Evolutionary conservation across 805 yeast species (phyloP), one percentile per base, ranked within the genome.

Genomic region (Metschnikowia cerradonensis): DNA sequence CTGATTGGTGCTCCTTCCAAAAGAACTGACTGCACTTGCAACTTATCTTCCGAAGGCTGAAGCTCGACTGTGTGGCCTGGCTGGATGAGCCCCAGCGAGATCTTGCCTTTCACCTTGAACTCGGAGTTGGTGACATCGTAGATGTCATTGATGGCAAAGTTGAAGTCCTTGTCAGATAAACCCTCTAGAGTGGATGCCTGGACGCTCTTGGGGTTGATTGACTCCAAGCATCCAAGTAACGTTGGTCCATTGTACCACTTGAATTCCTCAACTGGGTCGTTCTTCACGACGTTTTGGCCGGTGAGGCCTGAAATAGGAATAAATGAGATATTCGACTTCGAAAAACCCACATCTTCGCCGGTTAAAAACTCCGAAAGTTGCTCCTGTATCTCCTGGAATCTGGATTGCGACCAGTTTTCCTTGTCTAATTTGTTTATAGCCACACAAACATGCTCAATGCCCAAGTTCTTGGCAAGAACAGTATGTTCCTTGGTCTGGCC

Each of bases 401-500:
- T 68, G 2, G 63, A 67, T 59, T 80, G 63, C 34, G 75, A 68
- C 87, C 90, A 87, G 30, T 72, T 62, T 40, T 77, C 77, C 47
- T 78, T 72, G 61, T 88, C 95, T 73, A 88, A 70, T 63, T 88
- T 88, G 67, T 88, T 88, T 17, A 88, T 75, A 0, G 81, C 86
- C 15, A 87, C 77, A 31, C 86, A 71, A 31, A 86, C 64, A 22
- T 71, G 71, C 30, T 77, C 78, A n/a, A 87, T 75, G 0, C 94
- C 94, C 46, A 88, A 65, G 53, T 78, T 80, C 51, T 82, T 76
- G 3, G 88, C 88, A 37, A 88, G 75, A 8, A 84, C 67, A 1
- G 90, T 80, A 61, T 88, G 95, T 62, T 88, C 95, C 58, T 80
- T 85, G 4, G 92, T 86, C 65, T 87, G 91, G 2, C 94, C 92